phyloP scores from a whole-genome alignment of 345 rosid genomes.

The Citrus australasica region DNA sequence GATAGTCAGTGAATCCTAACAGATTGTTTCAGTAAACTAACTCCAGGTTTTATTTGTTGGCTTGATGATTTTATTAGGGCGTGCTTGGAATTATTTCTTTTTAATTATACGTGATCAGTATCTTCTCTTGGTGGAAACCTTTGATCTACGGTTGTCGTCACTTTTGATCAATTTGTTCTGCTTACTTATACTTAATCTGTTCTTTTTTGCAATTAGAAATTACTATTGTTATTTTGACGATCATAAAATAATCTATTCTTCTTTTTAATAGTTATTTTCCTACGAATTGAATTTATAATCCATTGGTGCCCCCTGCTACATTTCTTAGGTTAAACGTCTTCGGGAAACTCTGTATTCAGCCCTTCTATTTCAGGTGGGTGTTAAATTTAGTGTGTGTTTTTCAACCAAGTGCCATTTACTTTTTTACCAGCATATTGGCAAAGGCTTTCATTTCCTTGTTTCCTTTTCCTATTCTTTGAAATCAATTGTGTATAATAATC shows the following conservation, averaged over 20 bases:
- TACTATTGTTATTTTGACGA: neutral
- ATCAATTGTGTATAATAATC: neutral
- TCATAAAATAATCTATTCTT: neutral
- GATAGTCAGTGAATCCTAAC: neutral
- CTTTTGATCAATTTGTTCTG: neutral
- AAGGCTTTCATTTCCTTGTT: neutral
- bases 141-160: neutral
- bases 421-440: neutral
- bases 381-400: neutral
- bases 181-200: neutral
- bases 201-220: neutral
- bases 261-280: neutral
- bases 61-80: neutral
- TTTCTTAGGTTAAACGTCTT: slow-evolving; percentile 48
- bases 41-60: neutral
- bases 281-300: neutral
- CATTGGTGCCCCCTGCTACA: neutral
- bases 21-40: neutral
- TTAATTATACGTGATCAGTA: neutral
- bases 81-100: neutral
- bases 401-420: neutral
- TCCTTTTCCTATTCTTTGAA: neutral
- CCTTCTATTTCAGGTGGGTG: slow-evolving; percentile 44
- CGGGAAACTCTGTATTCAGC: slow-evolving; percentile 40
- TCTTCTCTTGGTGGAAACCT: neutral